phyloP scores from a whole-genome alignment of 2,329 filamentous ascomycete genomes.

The Huntiella bhutanensis region DNA sequence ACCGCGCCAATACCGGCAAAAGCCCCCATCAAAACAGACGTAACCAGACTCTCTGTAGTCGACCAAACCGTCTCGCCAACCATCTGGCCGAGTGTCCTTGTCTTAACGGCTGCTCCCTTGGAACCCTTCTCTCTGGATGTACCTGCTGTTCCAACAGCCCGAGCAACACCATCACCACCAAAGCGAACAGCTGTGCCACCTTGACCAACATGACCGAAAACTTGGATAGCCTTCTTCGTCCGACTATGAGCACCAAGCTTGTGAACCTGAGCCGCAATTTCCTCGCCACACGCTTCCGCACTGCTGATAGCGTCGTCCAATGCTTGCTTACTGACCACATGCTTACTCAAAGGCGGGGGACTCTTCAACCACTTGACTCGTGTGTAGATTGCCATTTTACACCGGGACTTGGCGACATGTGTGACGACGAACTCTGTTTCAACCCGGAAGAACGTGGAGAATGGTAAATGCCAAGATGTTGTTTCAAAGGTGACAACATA shows the following conservation, averaged over 20 bases:
- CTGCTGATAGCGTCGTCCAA: conserved; percentile 55
- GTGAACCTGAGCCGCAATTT: conserved; percentile 59
- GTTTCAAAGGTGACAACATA: conserved; percentile 45
- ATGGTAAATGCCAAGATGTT: conserved; percentile 68
- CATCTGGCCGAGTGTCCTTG: conserved; percentile 46
- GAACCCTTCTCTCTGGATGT: conserved; percentile 14
- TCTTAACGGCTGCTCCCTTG: conserved; percentile 39
- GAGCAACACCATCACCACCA: conserved; percentile 24
- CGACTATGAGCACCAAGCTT: conserved; percentile 54
- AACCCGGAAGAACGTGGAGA: conserved; percentile 58
- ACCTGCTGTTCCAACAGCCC: background rate
- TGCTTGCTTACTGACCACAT: conserved; percentile 49
- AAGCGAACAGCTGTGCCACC: conserved; percentile 45
- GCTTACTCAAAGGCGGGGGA: conserved; percentile 39
- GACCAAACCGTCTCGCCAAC: conserved; percentile 54
- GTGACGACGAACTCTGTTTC: conserved; percentile 88
- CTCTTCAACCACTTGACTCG: conserved; percentile 66
- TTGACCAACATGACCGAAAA: conserved; percentile 58
- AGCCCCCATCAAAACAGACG: conserved; percentile 59
- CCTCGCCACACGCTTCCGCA: conserved; percentile 54
- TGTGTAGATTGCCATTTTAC: conserved; percentile 74
- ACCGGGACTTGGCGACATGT: conserved; percentile 76
- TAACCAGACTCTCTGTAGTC: conserved; percentile 54
- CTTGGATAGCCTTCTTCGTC: conserved; percentile 59
- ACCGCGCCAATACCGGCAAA: conserved; percentile 46